Conservation (phyloP, 768 basidiomycete genomes). For the Rhizopogon sp. region DNA sequence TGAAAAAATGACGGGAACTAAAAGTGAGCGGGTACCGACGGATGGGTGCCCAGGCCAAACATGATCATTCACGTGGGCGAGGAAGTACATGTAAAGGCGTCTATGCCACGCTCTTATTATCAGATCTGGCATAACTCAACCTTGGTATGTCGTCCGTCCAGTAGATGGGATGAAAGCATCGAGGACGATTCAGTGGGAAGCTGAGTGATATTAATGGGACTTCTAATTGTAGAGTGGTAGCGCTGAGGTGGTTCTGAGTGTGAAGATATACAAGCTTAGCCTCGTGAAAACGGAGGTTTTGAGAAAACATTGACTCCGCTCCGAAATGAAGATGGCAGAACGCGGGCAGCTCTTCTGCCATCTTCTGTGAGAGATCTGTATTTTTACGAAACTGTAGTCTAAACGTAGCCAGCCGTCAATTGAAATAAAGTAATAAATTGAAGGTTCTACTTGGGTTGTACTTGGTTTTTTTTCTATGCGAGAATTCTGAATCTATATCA, state of each 20-base stretch:
- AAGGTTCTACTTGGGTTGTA: conserved; percentile 28
- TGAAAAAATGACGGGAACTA: neutral
- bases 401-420: conserved; percentile 21
- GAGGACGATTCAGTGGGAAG: neutral
- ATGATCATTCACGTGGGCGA: conserved; percentile 21
- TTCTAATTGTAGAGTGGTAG: neutral
- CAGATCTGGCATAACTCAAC: conserved; percentile 10
- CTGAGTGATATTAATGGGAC: neutral
- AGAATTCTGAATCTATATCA: conserved; percentile 13
- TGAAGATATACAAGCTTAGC: neutral
- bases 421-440: conserved; percentile 17
- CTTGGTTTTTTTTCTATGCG: no score
- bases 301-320: neutral
- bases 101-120: conserved; percentile 3
- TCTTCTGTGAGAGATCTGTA: no score
- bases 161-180: neutral
- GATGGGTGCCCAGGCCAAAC: neutral
- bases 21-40: neutral
- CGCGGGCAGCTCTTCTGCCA: no score
- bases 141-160: neutral
- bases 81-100: conserved; percentile 5
- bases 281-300: neutral
- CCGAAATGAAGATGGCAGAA: neutral
- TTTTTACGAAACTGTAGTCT: conserved; percentile 15
- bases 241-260: neutral